Percentiles rank a stretch among this genome's conserved stretches.
Conservation (phyloP, 2,329 filamentous ascomycete genomes). For the Teratosphaeria pseudoeucalypti region DNA sequence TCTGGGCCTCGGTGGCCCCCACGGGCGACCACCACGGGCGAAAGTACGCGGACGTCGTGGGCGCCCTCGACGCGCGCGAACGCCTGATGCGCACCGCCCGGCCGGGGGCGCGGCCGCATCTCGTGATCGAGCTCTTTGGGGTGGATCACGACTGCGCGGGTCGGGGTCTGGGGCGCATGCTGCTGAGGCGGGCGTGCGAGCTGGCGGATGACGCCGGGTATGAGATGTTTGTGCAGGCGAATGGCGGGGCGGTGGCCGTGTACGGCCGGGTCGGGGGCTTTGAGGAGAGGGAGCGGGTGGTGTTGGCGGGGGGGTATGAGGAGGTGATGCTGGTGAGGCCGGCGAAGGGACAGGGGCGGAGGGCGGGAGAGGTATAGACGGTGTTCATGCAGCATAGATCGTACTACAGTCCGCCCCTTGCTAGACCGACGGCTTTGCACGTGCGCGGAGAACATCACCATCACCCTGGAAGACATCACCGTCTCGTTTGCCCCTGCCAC, state of each 20-base stretch:
- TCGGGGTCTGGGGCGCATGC: conserved; percentile 9
- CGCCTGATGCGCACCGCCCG: conserved; percentile 3
- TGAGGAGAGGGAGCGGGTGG: conserved; percentile 4
- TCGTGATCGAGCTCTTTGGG: conserved; percentile 14
- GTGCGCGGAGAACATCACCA: too few species aligned
- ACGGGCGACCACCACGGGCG: conserved; percentile 13
- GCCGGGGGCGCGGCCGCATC: conserved; percentile 3
- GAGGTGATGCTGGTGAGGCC: conserved; percentile 11
- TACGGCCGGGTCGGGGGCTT: conserved; percentile 5
- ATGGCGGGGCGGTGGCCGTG: conserved; percentile 8
- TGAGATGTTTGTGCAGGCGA: conserved; percentile 17
- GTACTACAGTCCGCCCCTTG: not conserved
- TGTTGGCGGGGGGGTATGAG: conserved; percentile 6
- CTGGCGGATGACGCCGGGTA: conserved; percentile 11
- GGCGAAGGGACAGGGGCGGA: not conserved
- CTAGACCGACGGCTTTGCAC: too few species aligned
- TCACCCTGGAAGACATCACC: too few species aligned
- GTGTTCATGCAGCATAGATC: not conserved
- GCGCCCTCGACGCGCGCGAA: conserved; percentile 1
- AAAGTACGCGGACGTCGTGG: conserved; percentile 5
- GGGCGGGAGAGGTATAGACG: not conserved
- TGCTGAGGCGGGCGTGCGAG: conserved; percentile 12
- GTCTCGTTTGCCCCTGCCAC: too few species aligned
- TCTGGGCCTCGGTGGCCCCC: conserved; percentile 6
- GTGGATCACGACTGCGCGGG: conserved; percentile 16